Conservation (phyloP, 768 basidiomycete genomes). For the Tricholoma sp. region DNA sequence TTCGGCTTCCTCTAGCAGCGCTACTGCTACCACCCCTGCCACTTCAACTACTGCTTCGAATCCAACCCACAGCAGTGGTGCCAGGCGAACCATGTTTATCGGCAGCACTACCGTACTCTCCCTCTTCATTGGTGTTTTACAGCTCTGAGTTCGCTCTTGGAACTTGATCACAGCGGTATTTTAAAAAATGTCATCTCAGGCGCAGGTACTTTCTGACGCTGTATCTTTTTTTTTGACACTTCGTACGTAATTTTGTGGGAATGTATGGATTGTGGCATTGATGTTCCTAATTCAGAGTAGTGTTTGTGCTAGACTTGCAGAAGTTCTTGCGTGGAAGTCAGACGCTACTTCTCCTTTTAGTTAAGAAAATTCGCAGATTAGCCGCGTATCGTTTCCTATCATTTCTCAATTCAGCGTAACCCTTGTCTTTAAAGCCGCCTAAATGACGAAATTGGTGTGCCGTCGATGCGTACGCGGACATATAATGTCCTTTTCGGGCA, state of each 20-base stretch:
- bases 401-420: slow-evolving; percentile 4
- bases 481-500: slow-evolving; percentile 9
- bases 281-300: too few relatives aligned
- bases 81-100: not conserved
- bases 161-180: not conserved
- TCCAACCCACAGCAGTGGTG: slow-evolving; percentile 7
- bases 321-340: too few relatives aligned
- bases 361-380: not conserved
- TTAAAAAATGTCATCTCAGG: not conserved
- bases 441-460: too few relatives aligned
- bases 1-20: slow-evolving; percentile 20
- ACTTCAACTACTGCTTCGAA: slow-evolving; percentile 5
- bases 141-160: slow-evolving; percentile 1
- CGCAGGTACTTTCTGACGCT: not conserved
- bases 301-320: too few relatives aligned
- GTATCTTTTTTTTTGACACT: not conserved
- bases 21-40: not conserved
- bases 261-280: too few relatives aligned
- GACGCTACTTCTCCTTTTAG: not conserved
- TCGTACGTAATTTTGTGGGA: too few relatives aligned
- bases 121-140: not conserved
- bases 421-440: slow-evolving; percentile 7
- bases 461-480: not conserved
- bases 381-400: not conserved
- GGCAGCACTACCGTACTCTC: not conserved